phyloP scores from a whole-genome alignment of 768 basidiomycete species.

The Mycena vitilis region DNA sequence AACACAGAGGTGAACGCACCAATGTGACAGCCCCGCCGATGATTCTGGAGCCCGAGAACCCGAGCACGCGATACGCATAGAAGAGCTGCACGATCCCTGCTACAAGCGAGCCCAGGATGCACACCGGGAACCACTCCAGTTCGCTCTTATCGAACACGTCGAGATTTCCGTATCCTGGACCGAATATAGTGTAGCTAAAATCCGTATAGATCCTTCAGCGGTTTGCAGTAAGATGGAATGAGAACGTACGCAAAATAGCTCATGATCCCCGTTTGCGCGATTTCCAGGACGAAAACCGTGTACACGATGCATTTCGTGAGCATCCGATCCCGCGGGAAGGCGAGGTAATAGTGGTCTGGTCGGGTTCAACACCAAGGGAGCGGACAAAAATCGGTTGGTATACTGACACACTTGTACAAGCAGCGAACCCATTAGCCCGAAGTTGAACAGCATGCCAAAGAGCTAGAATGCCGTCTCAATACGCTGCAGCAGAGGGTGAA shows the following conservation, averaged over 20 bases:
- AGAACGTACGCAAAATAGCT: slow-evolving; percentile 21
- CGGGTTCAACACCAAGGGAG: no score
- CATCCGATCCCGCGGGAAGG: slow-evolving; percentile 46
- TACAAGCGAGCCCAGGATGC: slow-evolving; percentile 23
- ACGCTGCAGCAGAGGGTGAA: neutral
- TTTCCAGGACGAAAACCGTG: slow-evolving; percentile 15
- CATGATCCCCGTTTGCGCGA: slow-evolving; percentile 26
- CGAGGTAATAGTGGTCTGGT: slow-evolving; percentile 47
- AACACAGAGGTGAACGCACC: slow-evolving; percentile 36
- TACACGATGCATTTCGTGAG: slow-evolving; percentile 21
- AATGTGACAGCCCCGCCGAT: slow-evolving; percentile 36
- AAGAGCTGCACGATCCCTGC: slow-evolving; percentile 45
- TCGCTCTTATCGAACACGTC: slow-evolving; percentile 34
- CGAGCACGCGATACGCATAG: slow-evolving; percentile 45
- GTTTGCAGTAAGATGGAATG: neutral
- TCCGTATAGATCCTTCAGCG: neutral
- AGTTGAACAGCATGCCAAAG: slow-evolving; percentile 25
- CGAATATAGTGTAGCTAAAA: slow-evolving; percentile 30
- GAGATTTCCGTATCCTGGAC: slow-evolving; percentile 29
- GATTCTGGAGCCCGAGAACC: slow-evolving; percentile 41
- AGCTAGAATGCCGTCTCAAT: slow-evolving; percentile 1
- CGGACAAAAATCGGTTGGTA: neutral
- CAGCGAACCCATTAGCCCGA: slow-evolving; percentile 31
- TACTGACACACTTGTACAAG: slow-evolving; percentile 50
- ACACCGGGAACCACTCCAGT: slow-evolving; percentile 33